Conservation (phyloP, 1,139 yeast species). For the Chernovozyma aurita region DNA sequence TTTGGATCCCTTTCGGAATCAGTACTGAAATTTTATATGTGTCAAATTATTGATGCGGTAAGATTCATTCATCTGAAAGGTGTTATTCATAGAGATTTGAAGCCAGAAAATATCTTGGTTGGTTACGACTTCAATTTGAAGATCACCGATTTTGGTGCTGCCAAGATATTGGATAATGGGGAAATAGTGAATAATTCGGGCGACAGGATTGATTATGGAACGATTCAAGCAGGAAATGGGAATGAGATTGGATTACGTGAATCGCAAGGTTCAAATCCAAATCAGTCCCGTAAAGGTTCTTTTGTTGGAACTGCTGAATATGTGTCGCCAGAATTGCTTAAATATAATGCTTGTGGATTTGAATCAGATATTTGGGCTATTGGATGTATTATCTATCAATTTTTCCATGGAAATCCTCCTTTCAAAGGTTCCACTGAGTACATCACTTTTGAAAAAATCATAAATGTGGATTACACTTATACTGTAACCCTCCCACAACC, state of each 20-base stretch:
- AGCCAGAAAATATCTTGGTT: constrained; percentile 88
- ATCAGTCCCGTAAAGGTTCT: constrained; percentile 59
- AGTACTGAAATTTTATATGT: constrained; percentile 68
- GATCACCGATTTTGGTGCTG: constrained; percentile 98
- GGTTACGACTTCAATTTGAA: constrained; percentile 78
- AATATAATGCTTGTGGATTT: constrained; percentile 79
- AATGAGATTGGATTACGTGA: constrained; percentile 3
- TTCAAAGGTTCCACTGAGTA: constrained; percentile 96
- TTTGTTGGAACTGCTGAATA: constrained; percentile 57
- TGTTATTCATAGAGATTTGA: constrained; percentile 88
- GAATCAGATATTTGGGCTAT: constrained; percentile 95
- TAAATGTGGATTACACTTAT: constrained; percentile 75
- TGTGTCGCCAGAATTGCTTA: constrained; percentile 90
- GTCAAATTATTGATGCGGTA: constrained; percentile 83
- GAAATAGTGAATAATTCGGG: constrained; percentile 23
- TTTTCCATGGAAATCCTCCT: constrained; percentile 94
- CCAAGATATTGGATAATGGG: constrained; percentile 63
- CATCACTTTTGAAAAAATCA: constrained; percentile 88
- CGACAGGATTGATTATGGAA: constrained; percentile 37
- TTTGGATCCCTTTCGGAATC: constrained; percentile 76
- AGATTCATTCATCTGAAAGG: constrained; percentile 80
- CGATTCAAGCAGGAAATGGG: constrained; percentile 11
- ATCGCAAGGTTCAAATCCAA: constrained; percentile 4
- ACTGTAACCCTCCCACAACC: constrained; percentile 60
- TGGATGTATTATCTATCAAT: constrained; percentile 89